A percentile compares a stretch with the other conserved stretches of the same genome.
phyloP scores from a whole-genome alignment of 805 yeast species.

The Candida coquimbonensis region DNA sequence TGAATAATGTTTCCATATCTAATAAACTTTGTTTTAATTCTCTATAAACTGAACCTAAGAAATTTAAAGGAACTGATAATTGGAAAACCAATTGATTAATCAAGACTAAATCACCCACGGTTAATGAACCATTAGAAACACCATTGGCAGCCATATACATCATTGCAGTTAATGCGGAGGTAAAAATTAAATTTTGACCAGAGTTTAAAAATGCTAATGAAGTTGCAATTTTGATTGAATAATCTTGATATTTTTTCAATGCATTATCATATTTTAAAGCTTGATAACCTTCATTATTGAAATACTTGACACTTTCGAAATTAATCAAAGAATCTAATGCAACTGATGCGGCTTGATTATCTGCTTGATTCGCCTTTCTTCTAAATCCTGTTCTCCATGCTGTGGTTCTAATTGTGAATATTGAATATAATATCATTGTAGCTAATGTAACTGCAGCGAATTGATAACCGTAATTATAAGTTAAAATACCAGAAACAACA shows the following conservation, averaged over 20 bases:
- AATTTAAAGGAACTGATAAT: conserved; percentile 88
- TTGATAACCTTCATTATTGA: conserved; percentile 83
- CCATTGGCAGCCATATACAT: conserved; percentile 98
- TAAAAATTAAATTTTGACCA: conserved; percentile 75
- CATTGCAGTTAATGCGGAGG: conserved; percentile 89
- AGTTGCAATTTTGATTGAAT: conserved; percentile 73
- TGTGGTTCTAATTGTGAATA: conserved; percentile 86
- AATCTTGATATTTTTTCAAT: conserved; percentile 60
- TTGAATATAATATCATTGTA: conserved; percentile 85
- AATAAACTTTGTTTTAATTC: conserved; percentile 87
- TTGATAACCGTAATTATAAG: conserved; percentile 83
- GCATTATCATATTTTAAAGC: conserved; percentile 74
- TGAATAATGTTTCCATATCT: conserved; percentile 94
- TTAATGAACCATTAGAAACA: conserved; percentile 70
- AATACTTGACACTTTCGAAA: conserved; percentile 90
- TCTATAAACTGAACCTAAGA: conserved; percentile 90
- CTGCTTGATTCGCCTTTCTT: conserved; percentile 85
- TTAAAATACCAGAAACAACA: conserved; percentile 87
- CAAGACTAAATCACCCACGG: conserved; percentile 92
- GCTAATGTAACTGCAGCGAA: conserved; percentile 84
- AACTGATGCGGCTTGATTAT: conserved; percentile 90
- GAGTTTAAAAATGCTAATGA: conserved; percentile 72
- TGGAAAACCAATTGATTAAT: conserved; percentile 96
- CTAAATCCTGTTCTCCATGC: conserved; percentile 95
- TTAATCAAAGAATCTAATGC: conserved; percentile 92